Conservation (phyloP, 768 basidiomycete species). For the Pleurotus eryngii region DNA sequence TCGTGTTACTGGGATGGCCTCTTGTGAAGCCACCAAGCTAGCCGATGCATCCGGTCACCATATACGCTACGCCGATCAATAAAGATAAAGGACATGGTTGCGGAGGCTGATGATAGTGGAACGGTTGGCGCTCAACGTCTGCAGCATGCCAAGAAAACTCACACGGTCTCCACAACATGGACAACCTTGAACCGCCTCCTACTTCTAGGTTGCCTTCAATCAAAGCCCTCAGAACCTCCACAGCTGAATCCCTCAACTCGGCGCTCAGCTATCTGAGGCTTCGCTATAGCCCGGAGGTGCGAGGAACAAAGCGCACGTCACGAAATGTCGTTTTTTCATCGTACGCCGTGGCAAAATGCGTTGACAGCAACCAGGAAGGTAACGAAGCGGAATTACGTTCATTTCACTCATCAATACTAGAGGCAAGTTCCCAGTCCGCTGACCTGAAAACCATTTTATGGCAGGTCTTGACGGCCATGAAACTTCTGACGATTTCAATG, state of each 20-base stretch:
- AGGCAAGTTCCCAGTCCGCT: background rate
- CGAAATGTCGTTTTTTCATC: background rate
- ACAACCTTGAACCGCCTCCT: background rate
- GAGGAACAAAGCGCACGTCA: constrained; percentile 37
- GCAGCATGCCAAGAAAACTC: too few species aligned
- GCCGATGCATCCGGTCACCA: too few species aligned
- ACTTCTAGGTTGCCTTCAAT: background rate
- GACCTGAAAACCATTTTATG: background rate
- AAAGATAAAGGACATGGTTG: too few species aligned
- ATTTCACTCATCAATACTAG: background rate
- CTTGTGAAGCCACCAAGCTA: too few species aligned
- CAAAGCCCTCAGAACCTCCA: background rate
- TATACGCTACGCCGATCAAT: too few species aligned
- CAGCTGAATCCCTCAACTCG: background rate
- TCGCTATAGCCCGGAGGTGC: constrained; percentile 61
- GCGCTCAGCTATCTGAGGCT: constrained; percentile 37
- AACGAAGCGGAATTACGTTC: background rate
- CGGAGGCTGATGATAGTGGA: too few species aligned
- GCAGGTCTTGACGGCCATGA: background rate
- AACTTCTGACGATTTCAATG: constrained; percentile 18
- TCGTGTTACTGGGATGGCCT: too few species aligned
- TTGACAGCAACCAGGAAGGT: background rate
- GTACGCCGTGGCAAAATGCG: background rate
- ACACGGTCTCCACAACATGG: too few species aligned
- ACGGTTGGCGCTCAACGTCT: too few species aligned